Evolutionary conservation across 495 filamentous ascomycete genomes (phyloP), one percentile per base, ranked within the genome.

Genomic region (Clavariopsis aquatica): DNA sequence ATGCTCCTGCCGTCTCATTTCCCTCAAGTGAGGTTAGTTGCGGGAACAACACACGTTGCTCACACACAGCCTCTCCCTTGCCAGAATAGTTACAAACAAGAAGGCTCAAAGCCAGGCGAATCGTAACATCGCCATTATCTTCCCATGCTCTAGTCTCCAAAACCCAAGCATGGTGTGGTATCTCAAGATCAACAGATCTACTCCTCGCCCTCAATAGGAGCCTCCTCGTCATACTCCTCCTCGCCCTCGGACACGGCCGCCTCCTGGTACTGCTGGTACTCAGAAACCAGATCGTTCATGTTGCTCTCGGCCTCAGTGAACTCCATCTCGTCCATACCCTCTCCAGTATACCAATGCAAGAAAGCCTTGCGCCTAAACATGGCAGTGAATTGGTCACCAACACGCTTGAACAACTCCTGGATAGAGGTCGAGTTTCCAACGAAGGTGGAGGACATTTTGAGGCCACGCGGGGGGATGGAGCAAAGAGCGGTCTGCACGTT

Each of bases 271-370:
- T 99, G 95, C 86, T 99, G 94, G 85, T 99, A 99, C 79, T 99
- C 94, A 62, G 93, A 96, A 66, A 99, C 94, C 79, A 99, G 83
- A 80, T 99, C 94, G 84, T 98, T 99, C 94, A 99, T 99, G 84
- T 99, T 99, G 84, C 89, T 93, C 89, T 99, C 94, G 73, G 94
- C 94, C 86, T 98, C 95, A 77, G 94, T 98, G 82, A 99, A 99
- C 84, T 99, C 94, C 94, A 98, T 98, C 89, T 99, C 94, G 83
- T 99, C 94, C 94, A 99, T 99, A 84, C 94, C 94, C 87, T 99
- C 94, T 76, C 93, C 92, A 86, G 94, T 99, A 81, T 99, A 99
- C 94, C 94, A 99, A 87, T 98, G 94, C 89, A 99, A 91, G 93
- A 99, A 99, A 87, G 94, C 94, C 89, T 98, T 99, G 78, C 94